Percentiles rank a stretch among this genome's conserved stretches.
Evolutionary conservation across 2,329 filamentous ascomycete species (phyloP).

Genomic region (Penicillium decumbens): DNA sequence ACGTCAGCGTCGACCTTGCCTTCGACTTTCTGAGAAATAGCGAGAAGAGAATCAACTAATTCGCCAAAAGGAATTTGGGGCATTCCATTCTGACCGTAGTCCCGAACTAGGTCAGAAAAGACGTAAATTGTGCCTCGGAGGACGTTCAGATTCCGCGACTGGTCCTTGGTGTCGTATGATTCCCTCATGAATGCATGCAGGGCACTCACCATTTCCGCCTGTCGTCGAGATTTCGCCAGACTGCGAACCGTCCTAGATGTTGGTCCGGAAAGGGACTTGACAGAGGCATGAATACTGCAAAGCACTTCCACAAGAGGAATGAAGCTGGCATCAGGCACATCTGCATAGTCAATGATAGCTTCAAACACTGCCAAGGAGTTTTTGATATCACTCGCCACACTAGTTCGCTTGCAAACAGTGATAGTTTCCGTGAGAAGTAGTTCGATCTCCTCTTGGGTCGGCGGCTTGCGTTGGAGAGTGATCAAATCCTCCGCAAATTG

Average conservation of each 20-base stretch:
- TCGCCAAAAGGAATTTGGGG: constrained; percentile 36
- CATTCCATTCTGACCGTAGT: constrained; percentile 38
- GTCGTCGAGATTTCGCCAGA: constrained; percentile 38
- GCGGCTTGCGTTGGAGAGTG: constrained; percentile 39
- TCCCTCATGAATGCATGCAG: constrained; percentile 37
- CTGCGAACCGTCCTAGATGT: constrained; percentile 42
- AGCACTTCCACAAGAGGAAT: constrained; percentile 38
- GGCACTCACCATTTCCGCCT: constrained; percentile 37
- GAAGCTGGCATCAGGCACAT: constrained; percentile 39
- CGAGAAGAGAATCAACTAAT: constrained; percentile 34
- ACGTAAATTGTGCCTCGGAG: constrained; percentile 40
- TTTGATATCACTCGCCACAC: constrained; percentile 41
- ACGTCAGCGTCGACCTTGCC: constrained; percentile 39
- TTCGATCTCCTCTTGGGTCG: constrained; percentile 35
- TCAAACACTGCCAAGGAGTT: constrained; percentile 41
- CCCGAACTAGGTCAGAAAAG: constrained; percentile 40
- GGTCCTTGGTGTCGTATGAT: constrained; percentile 24
- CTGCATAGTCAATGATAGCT: constrained; percentile 40
- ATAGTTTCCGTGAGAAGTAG: constrained; percentile 37
- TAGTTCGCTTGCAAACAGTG: constrained; percentile 40
- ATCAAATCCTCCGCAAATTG: constrained; percentile 43
- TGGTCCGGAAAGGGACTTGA: constrained; percentile 41
- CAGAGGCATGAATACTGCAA: constrained; percentile 44
- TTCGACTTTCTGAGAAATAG: constrained; percentile 35
- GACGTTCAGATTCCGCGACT: constrained; percentile 39